phyloP scores from a whole-genome alignment of 345 rosid species.

The Camelina neglecta region DNA sequence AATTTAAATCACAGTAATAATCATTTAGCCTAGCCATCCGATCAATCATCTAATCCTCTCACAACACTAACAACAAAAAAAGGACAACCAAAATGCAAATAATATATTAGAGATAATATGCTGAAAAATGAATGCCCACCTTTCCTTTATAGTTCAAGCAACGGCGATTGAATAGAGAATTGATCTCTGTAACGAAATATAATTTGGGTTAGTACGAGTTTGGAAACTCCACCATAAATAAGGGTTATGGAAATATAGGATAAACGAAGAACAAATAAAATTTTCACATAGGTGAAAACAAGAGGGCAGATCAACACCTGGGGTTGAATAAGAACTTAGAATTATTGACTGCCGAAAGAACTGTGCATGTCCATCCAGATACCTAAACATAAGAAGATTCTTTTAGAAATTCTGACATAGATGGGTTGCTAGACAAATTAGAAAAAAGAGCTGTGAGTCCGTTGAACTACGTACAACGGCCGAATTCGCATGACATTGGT shows the following conservation, averaged over 20 bases:
- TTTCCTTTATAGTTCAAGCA: slow-evolving; percentile 82
- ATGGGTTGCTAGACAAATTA: slow-evolving; percentile 12
- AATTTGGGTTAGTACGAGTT: slow-evolving; percentile 30
- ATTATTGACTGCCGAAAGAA: slow-evolving; percentile 81
- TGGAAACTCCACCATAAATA: slow-evolving; percentile 21
- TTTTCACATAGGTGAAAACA: slow-evolving; percentile 9
- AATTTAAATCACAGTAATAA: background rate
- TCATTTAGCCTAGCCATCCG: slow-evolving; percentile 21
- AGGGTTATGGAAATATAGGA: slow-evolving; percentile 2
- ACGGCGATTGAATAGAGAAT: slow-evolving; percentile 69
- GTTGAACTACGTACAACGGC: slow-evolving; percentile 58
- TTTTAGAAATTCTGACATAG: background rate
- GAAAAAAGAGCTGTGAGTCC: slow-evolving; percentile 10
- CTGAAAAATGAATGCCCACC: slow-evolving; percentile 49
- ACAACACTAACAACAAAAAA: slow-evolving; percentile 21
- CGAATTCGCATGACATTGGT: slow-evolving; percentile 90
- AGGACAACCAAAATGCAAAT: background rate
- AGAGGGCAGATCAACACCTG: slow-evolving; percentile 55
- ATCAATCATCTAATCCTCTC: slow-evolving; percentile 33
- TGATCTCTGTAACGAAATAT: slow-evolving; percentile 64
- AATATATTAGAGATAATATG: slow-evolving; percentile 9
- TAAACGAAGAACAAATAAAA: background rate
- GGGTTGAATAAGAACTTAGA: slow-evolving; percentile 75
- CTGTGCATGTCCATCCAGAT: slow-evolving; percentile 77
- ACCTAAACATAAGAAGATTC: slow-evolving; percentile 54